Conservation (phyloP, 1,284 basidiomycete genomes). For the Neotropicomus parvogracilis region DNA sequence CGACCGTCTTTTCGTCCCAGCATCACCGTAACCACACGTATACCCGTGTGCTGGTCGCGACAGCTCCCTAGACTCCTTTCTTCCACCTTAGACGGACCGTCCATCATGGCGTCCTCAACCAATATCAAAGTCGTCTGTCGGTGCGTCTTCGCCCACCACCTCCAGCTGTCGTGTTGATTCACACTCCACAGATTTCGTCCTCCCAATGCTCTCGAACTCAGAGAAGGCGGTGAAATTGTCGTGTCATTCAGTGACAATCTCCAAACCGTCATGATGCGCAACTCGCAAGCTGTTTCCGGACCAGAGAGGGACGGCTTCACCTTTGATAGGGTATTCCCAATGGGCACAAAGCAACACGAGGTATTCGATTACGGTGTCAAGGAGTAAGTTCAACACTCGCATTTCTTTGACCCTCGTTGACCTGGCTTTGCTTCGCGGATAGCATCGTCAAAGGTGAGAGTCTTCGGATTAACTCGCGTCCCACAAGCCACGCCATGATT, state of each 20-base stretch:
- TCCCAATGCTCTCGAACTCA: constrained; percentile 86
- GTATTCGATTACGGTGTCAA: constrained; percentile 99
- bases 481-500: not conserved
- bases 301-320: constrained; percentile 93
- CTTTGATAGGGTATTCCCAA: constrained; percentile 96
- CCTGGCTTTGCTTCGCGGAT: constrained; percentile 16
- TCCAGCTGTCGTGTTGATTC: constrained; percentile 7
- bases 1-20: constrained; percentile 10
- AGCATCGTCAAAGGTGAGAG: constrained; percentile 76
- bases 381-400: constrained; percentile 57
- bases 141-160: constrained; percentile 43
- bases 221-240: constrained; percentile 89
- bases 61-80: constrained; percentile 11
- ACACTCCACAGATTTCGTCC: constrained; percentile 79
- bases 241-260: constrained; percentile 86
- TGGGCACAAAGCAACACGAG: constrained; percentile 87
- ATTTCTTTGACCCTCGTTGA: constrained; percentile 13
- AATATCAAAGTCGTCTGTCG: constrained; percentile 96
- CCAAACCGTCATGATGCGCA: constrained; percentile 79
- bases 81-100: constrained; percentile 25
- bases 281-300: constrained; percentile 60
- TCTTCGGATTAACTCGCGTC: constrained; percentile 2
- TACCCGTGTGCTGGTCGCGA: constrained; percentile 20
- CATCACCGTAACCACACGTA: constrained; percentile 5
- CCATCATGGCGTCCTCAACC: constrained; percentile 66